Conservation (phyloP, 2,329 filamentous ascomycete genomes). For the Ophiosphaerella narmari region DNA sequence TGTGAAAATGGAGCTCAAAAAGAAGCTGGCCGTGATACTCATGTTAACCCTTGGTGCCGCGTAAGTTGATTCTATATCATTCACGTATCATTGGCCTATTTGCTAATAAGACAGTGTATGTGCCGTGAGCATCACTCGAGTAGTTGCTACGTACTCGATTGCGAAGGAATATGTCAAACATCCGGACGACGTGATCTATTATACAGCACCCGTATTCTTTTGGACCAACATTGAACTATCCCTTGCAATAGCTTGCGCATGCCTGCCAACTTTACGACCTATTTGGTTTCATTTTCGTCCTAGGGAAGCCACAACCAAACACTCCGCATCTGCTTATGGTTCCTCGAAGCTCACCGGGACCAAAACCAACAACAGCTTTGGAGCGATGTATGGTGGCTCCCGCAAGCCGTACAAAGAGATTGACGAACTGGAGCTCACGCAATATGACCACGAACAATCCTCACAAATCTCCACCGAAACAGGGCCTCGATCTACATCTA, state of each 20-base stretch:
- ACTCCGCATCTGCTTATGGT: constrained; percentile 15
- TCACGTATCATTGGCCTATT: not conserved
- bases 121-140: constrained; percentile 26
- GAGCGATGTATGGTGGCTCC: constrained; percentile 5
- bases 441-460: constrained; percentile 4
- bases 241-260: constrained; percentile 28
- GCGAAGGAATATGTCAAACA: constrained; percentile 24
- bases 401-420: constrained; percentile 24
- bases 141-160: constrained; percentile 24
- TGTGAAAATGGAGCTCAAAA: constrained; percentile 20
- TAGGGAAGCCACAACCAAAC: constrained; percentile 8
- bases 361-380: constrained; percentile 13
- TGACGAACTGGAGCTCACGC: constrained; percentile 28
- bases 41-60: constrained; percentile 28
- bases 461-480: constrained; percentile 5
- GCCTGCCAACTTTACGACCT: constrained; percentile 30
- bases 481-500: not conserved
- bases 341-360: constrained; percentile 17
- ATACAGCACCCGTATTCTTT: constrained; percentile 33
- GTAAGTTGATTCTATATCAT: constrained; percentile 8
- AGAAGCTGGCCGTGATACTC: constrained; percentile 25
- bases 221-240: constrained; percentile 38
- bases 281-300: constrained; percentile 28
- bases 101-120: constrained; percentile 20
- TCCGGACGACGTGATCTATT: constrained; percentile 27